Percentiles rank a stretch among this genome's conserved stretches.
phyloP scores from a whole-genome alignment of 1,139 yeast genomes.

The Magnusiomyces tetraspermus region DNA sequence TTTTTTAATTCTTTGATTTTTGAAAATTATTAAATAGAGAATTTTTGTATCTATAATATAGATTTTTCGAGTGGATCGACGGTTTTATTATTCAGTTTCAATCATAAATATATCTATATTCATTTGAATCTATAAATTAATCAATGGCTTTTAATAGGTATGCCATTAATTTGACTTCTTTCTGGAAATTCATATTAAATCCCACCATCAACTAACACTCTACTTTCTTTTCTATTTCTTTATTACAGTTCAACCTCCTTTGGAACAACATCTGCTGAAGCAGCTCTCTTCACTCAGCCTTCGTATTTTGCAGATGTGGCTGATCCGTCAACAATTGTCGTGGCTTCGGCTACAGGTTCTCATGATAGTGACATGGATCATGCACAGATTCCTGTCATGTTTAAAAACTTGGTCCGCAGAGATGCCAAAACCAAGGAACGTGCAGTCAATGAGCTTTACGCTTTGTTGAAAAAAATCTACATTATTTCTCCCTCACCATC shows the following conservation, averaged over 20 bases:
- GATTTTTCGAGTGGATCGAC: too few species aligned
- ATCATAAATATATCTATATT: not conserved
- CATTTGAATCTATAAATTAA: not conserved
- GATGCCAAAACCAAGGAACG: slow-evolving; percentile 80
- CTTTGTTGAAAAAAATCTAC: slow-evolving; percentile 8
- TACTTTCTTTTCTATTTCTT: not conserved
- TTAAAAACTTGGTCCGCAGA: slow-evolving; percentile 67
- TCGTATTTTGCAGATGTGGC: slow-evolving; percentile 75
- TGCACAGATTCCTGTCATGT: slow-evolving; percentile 52
- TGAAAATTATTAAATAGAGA: too few species aligned
- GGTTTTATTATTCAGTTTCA: too few species aligned
- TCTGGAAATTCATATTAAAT: not conserved
- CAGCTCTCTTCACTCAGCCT: slow-evolving; percentile 32
- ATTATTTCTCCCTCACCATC: not conserved
- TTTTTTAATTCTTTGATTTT: too few species aligned
- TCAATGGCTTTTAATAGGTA: not conserved
- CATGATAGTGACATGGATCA: slow-evolving; percentile 25
- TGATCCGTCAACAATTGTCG: slow-evolving; percentile 46
- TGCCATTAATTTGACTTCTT: not conserved
- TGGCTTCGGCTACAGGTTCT: not conserved
- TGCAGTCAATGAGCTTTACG: slow-evolving; percentile 51
- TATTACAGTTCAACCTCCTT: slow-evolving; percentile 4
- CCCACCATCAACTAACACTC: not conserved
- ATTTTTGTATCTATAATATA: too few species aligned
- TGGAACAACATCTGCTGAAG: slow-evolving; percentile 1